These are phyloP conservation scores for Salvia rosmarinus DNA, from an alignment of 257 asterid species.

Conservation along the genomic window DNA sequence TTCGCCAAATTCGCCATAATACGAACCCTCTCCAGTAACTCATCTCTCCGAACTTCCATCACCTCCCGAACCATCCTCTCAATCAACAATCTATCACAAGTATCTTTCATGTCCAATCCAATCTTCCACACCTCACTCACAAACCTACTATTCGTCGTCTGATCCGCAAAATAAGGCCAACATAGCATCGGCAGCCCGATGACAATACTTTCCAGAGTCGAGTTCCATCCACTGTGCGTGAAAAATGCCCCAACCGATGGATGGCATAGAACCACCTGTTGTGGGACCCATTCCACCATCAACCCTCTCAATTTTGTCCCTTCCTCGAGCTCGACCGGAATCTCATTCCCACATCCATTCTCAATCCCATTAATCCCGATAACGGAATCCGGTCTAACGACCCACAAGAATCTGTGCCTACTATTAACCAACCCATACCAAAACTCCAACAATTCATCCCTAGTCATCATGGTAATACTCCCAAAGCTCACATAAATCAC, in stretches of 20 bases:
- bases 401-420: conserved; percentile 53
- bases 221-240: conserved; percentile 52
- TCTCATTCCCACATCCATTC: not conserved
- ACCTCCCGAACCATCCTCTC: conserved; percentile 49
- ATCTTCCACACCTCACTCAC: conserved; percentile 61
- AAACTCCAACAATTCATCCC: conserved; percentile 48
- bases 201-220: conserved; percentile 35
- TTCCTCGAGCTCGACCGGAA: conserved; percentile 32
- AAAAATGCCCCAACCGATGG: conserved; percentile 47
- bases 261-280: conserved; percentile 51
- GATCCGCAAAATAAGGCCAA: conserved; percentile 49
- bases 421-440: conserved; percentile 59
- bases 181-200: conserved; percentile 41
- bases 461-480: conserved; percentile 35
- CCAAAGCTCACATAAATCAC: conserved; percentile 51
- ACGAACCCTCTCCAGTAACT: conserved; percentile 37
- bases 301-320: conserved; percentile 44
- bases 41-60: conserved; percentile 48
- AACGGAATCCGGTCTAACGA: conserved; percentile 45
- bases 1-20: conserved; percentile 43
- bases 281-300: conserved; percentile 62
- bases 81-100: conserved; percentile 41
- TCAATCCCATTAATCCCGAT: conserved; percentile 22
- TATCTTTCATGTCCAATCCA: conserved; percentile 66
- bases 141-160: conserved; percentile 51